Evolutionary conservation across 805 yeast genomes (phyloP).

Genomic region (Candida succiphila): DNA sequence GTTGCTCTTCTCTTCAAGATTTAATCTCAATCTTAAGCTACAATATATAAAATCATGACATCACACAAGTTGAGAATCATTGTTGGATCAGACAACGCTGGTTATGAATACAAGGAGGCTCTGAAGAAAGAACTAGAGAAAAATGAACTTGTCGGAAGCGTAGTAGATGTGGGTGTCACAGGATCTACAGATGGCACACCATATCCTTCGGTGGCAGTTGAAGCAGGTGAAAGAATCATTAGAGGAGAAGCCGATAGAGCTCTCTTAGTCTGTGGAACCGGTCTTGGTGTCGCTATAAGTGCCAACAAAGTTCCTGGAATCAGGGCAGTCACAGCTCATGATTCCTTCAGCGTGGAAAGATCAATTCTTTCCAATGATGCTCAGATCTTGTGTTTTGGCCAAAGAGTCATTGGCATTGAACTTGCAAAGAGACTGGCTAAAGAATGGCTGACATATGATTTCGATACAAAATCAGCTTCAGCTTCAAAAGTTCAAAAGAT

Average conservation of each 20-base stretch:
- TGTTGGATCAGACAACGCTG: slow-evolving; percentile 35
- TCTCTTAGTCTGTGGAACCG: slow-evolving; percentile 37
- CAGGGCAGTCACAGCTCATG: slow-evolving; percentile 39
- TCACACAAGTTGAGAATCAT: slow-evolving; percentile 16
- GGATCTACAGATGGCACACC: slow-evolving; percentile 24
- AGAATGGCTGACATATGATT: slow-evolving; percentile 33
- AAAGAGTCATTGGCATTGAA: slow-evolving; percentile 34
- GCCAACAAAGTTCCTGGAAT: slow-evolving; percentile 38
- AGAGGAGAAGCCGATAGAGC: slow-evolving; percentile 34
- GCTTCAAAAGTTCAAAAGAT: slow-evolving; percentile 27
- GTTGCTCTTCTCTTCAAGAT: too few relatives aligned
- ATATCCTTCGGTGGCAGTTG: slow-evolving; percentile 33
- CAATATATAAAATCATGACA: neutral
- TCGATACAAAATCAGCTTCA: slow-evolving; percentile 29
- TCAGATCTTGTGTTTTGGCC: slow-evolving; percentile 38
- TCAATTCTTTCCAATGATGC: slow-evolving; percentile 32
- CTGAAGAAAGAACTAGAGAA: slow-evolving; percentile 25
- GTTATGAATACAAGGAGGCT: slow-evolving; percentile 30
- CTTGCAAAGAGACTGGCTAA: slow-evolving; percentile 31
- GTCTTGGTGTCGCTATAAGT: slow-evolving; percentile 37
- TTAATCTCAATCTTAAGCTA: too few relatives aligned
- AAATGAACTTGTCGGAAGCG: slow-evolving; percentile 19
- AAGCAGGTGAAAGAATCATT: slow-evolving; percentile 30
- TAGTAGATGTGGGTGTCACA: slow-evolving; percentile 31
- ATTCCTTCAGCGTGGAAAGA: slow-evolving; percentile 35